A percentile compares a stretch with the other conserved stretches of the same genome.
These are phyloP conservation scores for Kwoniella pini DNA, from an alignment of 768 basidiomycete species.

Conservation along the genomic window DNA sequence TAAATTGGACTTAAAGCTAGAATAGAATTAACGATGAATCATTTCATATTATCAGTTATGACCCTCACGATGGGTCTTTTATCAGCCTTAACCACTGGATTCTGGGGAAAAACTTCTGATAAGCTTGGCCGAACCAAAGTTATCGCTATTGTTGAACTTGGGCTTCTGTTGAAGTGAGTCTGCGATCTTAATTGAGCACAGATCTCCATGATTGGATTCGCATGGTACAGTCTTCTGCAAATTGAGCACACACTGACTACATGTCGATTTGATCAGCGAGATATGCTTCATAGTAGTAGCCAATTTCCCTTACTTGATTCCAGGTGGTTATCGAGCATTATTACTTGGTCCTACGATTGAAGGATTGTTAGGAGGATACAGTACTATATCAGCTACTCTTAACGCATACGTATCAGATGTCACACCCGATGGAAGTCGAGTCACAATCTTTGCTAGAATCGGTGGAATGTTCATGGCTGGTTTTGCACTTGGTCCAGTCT, in stretches of 20 bases:
- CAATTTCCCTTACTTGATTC: slow-evolving; percentile 63
- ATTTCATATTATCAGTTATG: slow-evolving; percentile 60
- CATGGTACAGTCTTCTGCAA: too few relatives aligned
- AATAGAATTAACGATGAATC: neutral
- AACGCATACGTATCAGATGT: slow-evolving; percentile 58
- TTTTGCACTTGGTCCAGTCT: slow-evolving; percentile 73
- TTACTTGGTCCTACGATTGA: slow-evolving; percentile 76
- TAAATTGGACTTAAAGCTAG: neutral
- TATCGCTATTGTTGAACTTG: slow-evolving; percentile 66
- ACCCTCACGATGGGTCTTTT: slow-evolving; percentile 75
- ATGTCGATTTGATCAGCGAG: slow-evolving; percentile 61
- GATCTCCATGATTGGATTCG: too few relatives aligned
- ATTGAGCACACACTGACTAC: neutral
- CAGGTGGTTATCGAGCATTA: slow-evolving; percentile 66
- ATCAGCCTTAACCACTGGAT: slow-evolving; percentile 78
- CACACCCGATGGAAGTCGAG: slow-evolving; percentile 50
- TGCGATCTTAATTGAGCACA: too few relatives aligned
- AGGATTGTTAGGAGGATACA: slow-evolving; percentile 78
- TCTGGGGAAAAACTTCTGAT: slow-evolving; percentile 83
- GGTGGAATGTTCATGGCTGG: slow-evolving; percentile 77
- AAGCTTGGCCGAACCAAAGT: slow-evolving; percentile 72
- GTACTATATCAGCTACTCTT: slow-evolving; percentile 65
- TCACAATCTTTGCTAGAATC: slow-evolving; percentile 61
- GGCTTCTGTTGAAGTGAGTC: slow-evolving; percentile 71
- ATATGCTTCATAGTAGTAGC: slow-evolving; percentile 76